These are phyloP conservation scores for Solanum rostratum DNA, from an alignment of 257 asterid genomes.

Conservation along the genomic window DNA sequence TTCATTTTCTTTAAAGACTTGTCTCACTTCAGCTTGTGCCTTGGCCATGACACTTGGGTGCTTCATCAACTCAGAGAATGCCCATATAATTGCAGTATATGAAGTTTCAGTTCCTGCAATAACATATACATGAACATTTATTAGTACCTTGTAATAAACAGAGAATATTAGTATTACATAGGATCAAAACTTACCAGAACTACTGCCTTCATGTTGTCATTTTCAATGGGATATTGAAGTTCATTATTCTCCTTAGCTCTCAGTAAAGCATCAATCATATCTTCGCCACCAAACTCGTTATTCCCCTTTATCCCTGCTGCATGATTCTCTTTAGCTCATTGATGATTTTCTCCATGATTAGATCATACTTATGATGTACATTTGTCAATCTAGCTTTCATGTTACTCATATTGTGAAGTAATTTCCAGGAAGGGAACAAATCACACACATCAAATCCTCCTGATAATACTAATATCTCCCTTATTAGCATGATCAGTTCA, in stretches of 20 bases:
- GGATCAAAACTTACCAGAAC: background rate
- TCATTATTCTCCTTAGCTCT: background rate
- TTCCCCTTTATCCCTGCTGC: background rate
- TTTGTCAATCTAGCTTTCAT: background rate
- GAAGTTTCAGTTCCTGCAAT: slow-evolving; percentile 12
- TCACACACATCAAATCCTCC: slow-evolving; percentile 1
- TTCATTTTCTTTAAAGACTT: background rate
- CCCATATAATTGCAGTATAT: slow-evolving; percentile 1
- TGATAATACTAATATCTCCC: background rate
- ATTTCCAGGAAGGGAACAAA: background rate
- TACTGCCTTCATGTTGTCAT: slow-evolving; percentile 12
- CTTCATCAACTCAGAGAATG: slow-evolving; percentile 10
- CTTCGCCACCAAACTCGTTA: background rate
- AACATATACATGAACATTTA: background rate
- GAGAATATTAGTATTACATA: background rate
- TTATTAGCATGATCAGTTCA: background rate
- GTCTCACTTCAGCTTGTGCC: slow-evolving; percentile 10
- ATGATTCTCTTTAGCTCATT: background rate
- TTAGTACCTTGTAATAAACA: background rate
- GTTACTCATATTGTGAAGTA: background rate
- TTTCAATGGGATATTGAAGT: background rate
- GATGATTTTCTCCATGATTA: background rate
- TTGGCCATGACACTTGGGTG: slow-evolving; percentile 8
- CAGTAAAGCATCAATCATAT: slow-evolving; percentile 3
- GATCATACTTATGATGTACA: background rate